These are phyloP conservation scores for Thelonectria blattea DNA, from an alignment of 2,329 filamentous ascomycete genomes.

Conservation along the genomic window DNA sequence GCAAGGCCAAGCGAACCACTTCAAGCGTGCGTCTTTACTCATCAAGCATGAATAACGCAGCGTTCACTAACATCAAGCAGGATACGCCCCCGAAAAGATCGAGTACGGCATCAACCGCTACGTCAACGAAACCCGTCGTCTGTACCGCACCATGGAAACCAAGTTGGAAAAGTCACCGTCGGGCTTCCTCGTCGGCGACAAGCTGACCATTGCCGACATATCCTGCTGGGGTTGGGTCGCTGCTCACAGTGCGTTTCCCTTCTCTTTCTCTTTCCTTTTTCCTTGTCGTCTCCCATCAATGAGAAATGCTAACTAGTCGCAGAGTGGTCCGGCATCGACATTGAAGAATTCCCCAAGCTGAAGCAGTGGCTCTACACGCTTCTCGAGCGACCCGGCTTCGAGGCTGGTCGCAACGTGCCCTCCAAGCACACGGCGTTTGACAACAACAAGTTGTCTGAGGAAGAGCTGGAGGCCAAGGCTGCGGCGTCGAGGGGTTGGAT, in stretches of 20 bases:
- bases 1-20: constrained; percentile 85
- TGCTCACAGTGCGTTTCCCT: constrained; percentile 46
- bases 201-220: constrained; percentile 79
- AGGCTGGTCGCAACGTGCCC: constrained; percentile 79
- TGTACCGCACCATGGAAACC: constrained; percentile 79
- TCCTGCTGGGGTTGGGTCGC: constrained; percentile 81
- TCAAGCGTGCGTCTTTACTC: constrained; percentile 59
- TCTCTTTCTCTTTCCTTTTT: neutral
- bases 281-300: neutral
- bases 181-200: constrained; percentile 70
- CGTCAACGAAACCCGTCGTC: constrained; percentile 79
- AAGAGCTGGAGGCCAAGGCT: constrained; percentile 64
- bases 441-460: constrained; percentile 50
- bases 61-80: constrained; percentile 43
- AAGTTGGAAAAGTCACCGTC: constrained; percentile 65
- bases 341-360: constrained; percentile 76
- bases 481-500: constrained; percentile 66
- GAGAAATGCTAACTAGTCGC: constrained; percentile 2
- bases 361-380: constrained; percentile 80
- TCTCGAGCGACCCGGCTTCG: constrained; percentile 70
- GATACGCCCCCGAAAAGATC: constrained; percentile 82
- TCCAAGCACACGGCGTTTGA: constrained; percentile 66
- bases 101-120: constrained; percentile 84
- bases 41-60: neutral
- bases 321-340: constrained; percentile 57